Base-by-base conservation (phyloP, 129 eudicot species). In the Lactuca sativa region DNA sequence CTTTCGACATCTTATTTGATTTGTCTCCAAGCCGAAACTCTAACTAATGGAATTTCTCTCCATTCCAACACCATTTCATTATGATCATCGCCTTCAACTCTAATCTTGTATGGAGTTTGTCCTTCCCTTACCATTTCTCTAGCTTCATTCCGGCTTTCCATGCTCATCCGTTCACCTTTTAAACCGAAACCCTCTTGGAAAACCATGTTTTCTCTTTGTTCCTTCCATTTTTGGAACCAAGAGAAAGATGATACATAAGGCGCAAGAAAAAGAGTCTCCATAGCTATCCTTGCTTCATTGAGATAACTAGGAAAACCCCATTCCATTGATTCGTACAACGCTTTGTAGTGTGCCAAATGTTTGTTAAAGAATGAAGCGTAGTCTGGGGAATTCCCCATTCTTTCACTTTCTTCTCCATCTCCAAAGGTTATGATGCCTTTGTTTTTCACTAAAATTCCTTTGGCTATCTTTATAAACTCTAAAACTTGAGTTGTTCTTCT, bases 11-110 rank as follows among this genome's bases (percentile, higher is more conserved):
- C 14, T 63, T 52, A 67, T 59, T 16, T 57, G 14, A 36, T 51
- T 12, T 34, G 43, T 74, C 53, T 70, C 86, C 89, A 87, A 72
- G 66, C 59, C 38, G 65, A 87, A 33, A 87, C 74, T 57, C 74
- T 84, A 47, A 83, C 85, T 67, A 83, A 48, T 16, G 80, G 69
- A 62, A 16, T 69, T 15, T 77, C 86, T 47, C 76, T 84, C 87
- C 95, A 87, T 72, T 78, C 76, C 75, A 88, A 31, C 40, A 82
- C 85, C 83, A 82, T 70, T 67, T 87, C 84, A 82, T 87, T 82
- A 64, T 64, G 67, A 58, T 48, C 16, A n/a, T 67, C 70, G 14
- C 90, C 87, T 67, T 74, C 81, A 47, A 84, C 47, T 41, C 78
- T 72, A 49, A 84, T 84, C 36, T 31, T 69, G 61, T 82, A 88